A percentile compares a stretch with the other conserved stretches of the same genome.
phyloP scores from a whole-genome alignment of 2,329 filamentous ascomycete species.

The Colletotrichum kahawae region DNA sequence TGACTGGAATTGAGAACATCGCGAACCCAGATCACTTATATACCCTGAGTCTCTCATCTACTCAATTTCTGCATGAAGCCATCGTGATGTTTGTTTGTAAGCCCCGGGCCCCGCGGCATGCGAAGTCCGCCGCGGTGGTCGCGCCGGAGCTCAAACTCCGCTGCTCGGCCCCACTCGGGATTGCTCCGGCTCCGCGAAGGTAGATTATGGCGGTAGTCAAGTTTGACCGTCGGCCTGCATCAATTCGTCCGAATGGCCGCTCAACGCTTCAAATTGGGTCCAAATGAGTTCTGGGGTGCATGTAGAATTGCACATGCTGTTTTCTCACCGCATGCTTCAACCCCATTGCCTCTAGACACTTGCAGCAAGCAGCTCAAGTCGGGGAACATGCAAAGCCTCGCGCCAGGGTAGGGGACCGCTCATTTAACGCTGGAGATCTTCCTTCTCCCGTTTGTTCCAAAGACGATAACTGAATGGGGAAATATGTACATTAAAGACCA shows the following conservation, averaged over 20 bases:
- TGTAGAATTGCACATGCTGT: not conserved
- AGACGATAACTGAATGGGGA: no score
- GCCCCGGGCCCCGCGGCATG: not conserved
- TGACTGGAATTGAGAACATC: not conserved
- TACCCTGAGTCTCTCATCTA: not conserved
- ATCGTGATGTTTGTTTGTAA: not conserved
- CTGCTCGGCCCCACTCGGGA: not conserved
- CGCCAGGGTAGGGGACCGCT: no score
- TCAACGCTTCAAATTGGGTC: not conserved
- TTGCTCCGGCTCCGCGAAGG: not conserved
- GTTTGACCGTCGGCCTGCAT: not conserved
- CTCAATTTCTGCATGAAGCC: not conserved
- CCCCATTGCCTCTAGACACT: not conserved
- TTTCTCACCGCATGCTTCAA: rapidly evolving
- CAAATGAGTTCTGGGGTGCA: not conserved
- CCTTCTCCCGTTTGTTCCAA: no score
- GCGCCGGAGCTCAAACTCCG: not conserved
- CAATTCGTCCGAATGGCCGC: not conserved
- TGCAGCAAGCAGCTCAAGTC: not conserved
- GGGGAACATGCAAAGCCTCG: no score
- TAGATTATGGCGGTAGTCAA: not conserved
- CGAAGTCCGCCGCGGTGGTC: not conserved
- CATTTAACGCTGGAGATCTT: no score
- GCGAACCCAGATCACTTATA: not conserved
- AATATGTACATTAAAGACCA: no score